These are phyloP conservation scores for Xylaria palmicola DNA, from an alignment of 495 filamentous ascomycete genomes.

Conservation along the genomic window DNA sequence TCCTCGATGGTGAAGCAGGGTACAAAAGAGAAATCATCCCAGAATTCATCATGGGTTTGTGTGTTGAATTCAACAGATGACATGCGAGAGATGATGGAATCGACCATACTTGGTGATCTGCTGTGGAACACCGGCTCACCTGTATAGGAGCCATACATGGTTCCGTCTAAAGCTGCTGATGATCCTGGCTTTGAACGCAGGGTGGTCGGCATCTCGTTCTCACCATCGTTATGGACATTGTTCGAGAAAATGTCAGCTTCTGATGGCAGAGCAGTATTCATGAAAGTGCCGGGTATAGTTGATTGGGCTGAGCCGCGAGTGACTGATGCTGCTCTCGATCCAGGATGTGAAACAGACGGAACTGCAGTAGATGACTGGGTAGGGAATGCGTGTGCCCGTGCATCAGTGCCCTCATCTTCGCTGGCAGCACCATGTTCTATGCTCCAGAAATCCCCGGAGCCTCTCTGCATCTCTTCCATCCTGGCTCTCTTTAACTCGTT, in stretches of 20 bases:
- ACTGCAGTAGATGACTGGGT: constrained; percentile 19
- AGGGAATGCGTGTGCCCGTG: constrained; percentile 34
- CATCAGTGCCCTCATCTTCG: constrained; percentile 49
- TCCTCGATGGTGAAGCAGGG: constrained; percentile 85
- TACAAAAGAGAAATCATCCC: constrained; percentile 86
- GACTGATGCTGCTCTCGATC: constrained; percentile 43
- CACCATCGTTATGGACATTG: constrained; percentile 37
- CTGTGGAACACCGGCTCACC: constrained; percentile 53
- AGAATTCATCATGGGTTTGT: constrained; percentile 56
- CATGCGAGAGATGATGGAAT: constrained; percentile 62
- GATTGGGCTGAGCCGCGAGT: constrained; percentile 48
- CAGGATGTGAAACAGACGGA: constrained; percentile 30
- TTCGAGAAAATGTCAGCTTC: constrained; percentile 41
- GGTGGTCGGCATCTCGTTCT: constrained; percentile 45
- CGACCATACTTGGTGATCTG: constrained; percentile 60
- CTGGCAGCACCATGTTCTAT: constrained; percentile 74
- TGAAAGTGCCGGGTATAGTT: constrained; percentile 42
- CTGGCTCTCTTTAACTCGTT: constrained; percentile 57
- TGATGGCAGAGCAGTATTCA: constrained; percentile 43
- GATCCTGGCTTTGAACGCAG: constrained; percentile 49
- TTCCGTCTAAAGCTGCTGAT: constrained; percentile 64
- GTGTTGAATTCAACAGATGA: constrained; percentile 51
- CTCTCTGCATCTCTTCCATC: constrained; percentile 34
- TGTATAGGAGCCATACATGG: constrained; percentile 70
- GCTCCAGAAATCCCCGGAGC: constrained; percentile 68